phyloP scores from a whole-genome alignment of 1,139 yeast genomes.

The Zhuliangozyma parablackwelliae region DNA sequence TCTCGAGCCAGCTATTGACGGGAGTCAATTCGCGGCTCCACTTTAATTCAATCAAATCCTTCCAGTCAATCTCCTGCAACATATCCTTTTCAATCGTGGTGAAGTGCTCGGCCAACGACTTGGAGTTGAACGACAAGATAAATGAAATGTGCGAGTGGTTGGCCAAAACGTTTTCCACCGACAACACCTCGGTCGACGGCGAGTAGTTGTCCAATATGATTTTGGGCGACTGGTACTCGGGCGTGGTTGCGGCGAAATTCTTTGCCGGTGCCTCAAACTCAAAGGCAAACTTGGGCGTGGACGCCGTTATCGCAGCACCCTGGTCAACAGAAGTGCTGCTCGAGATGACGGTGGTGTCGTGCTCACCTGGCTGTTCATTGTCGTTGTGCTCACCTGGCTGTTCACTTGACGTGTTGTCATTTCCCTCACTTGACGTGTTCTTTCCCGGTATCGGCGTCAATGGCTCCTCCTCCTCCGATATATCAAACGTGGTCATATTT shows the following conservation, averaged over 20 bases:
- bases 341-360: background rate
- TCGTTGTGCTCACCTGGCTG: too few species aligned
- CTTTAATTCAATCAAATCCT: constrained; percentile 71
- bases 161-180: constrained; percentile 35
- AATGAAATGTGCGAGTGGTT: constrained; percentile 66
- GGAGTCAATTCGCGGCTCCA: constrained; percentile 69
- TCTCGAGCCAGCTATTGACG: constrained; percentile 82
- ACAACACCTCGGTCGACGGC: constrained; percentile 25
- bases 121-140: constrained; percentile 65
- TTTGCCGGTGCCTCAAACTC: background rate
- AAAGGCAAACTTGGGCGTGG: too few species aligned
- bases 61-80: constrained; percentile 86
- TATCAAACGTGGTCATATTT: constrained; percentile 19
- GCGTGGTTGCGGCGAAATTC: constrained; percentile 1
- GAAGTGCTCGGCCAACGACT: constrained; percentile 68
- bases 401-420: background rate
- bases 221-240: constrained; percentile 24
- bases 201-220: constrained; percentile 34
- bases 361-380: too few species aligned
- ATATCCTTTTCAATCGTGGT: constrained; percentile 85
- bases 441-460: constrained; percentile 20
- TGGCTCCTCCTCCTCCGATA: constrained; percentile 23
- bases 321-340: background rate
- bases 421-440: background rate
- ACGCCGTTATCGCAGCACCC: too few species aligned